Evolutionary conservation across 129 eudicot species (phyloP).

Genomic region (Centaurea solstitialis): DNA sequence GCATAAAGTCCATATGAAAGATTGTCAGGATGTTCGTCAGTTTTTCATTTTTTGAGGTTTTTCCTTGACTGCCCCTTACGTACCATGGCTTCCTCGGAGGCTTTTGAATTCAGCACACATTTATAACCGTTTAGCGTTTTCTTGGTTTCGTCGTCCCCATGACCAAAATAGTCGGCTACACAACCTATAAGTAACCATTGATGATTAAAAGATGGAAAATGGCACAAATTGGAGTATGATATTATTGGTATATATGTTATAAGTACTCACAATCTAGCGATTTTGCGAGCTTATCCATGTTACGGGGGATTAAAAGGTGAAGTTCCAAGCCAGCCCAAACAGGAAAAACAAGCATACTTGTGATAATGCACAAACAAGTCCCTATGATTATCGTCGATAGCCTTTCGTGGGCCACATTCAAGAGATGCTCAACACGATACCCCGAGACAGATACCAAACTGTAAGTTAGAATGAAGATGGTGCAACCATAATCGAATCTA

Average conservation of each 20-base stretch:
- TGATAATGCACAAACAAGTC: conserved; percentile 58
- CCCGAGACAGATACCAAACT: conserved; percentile 75
- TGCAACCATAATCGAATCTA: conserved; percentile 71
- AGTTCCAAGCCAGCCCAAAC: conserved; percentile 84
- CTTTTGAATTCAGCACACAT: conserved; percentile 72
- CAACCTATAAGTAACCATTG: conserved; percentile 41
- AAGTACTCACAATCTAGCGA: conserved; percentile 57
- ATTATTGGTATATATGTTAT: background rate
- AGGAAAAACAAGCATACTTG: conserved; percentile 57
- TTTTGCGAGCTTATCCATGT: conserved; percentile 63
- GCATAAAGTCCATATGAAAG: background rate
- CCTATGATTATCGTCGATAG: conserved; percentile 66
- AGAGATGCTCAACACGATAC: conserved; percentile 62
- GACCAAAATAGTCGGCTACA: conserved; percentile 54
- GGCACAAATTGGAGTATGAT: background rate
- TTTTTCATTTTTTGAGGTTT: too few relatives aligned
- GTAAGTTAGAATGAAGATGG: conserved; percentile 80
- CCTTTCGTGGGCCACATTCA: conserved; percentile 57
- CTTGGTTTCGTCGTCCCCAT: conserved; percentile 29
- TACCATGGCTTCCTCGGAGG: conserved; percentile 75
- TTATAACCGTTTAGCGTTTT: conserved; percentile 52
- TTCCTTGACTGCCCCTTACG: background rate
- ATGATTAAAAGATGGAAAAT: background rate
- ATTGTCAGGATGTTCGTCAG: background rate
- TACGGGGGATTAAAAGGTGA: conserved; percentile 47